These are phyloP conservation scores for Porpolomopsis calyptriformis DNA, from an alignment of 768 basidiomycete species.

Conservation along the genomic window DNA sequence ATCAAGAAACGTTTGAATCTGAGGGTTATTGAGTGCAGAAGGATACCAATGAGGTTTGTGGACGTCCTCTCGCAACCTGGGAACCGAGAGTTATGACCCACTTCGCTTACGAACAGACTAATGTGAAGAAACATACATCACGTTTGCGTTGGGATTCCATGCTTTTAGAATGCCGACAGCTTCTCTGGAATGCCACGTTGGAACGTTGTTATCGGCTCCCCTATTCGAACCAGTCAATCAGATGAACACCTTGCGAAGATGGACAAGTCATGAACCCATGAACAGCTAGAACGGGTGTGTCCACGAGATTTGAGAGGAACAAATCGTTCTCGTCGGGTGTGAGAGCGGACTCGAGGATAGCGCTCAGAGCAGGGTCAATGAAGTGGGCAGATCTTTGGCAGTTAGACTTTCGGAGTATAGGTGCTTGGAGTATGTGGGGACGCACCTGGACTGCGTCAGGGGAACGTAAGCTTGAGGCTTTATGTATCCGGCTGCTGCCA, in stretches of 20 bases:
- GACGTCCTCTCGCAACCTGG: slow-evolving; percentile 52
- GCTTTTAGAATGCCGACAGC: slow-evolving; percentile 46
- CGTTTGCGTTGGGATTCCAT: slow-evolving; percentile 43
- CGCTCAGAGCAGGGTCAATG: slow-evolving; percentile 62
- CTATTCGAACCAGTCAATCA: slow-evolving; percentile 24
- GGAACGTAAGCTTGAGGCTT: slow-evolving; percentile 84
- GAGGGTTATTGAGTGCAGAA: slow-evolving; percentile 41
- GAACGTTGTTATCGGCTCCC: slow-evolving; percentile 77
- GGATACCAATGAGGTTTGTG: slow-evolving; percentile 64
- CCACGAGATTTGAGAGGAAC: slow-evolving; percentile 66
- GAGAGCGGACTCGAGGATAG: slow-evolving; percentile 63
- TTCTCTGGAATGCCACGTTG: slow-evolving; percentile 74
- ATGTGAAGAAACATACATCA: slow-evolving; percentile 31
- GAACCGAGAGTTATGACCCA: no score
- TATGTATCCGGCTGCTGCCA: slow-evolving; percentile 75
- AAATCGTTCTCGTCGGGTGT: slow-evolving; percentile 84
- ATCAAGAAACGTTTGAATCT: slow-evolving; percentile 49
- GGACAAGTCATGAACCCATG: slow-evolving; percentile 51
- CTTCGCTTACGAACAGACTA: slow-evolving; percentile 1
- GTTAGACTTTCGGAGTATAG: no score
- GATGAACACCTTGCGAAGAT: slow-evolving; percentile 3
- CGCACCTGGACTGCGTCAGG: slow-evolving; percentile 50
- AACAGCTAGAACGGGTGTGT: slow-evolving; percentile 60
- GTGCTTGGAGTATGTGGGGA: neutral
- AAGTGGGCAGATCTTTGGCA: slow-evolving; percentile 71